Percentiles rank a stretch among this genome's conserved stretches.
These are phyloP conservation scores for Aspergillus baeticus DNA, from an alignment of 495 filamentous ascomycete species.

Conservation along the genomic window DNA sequence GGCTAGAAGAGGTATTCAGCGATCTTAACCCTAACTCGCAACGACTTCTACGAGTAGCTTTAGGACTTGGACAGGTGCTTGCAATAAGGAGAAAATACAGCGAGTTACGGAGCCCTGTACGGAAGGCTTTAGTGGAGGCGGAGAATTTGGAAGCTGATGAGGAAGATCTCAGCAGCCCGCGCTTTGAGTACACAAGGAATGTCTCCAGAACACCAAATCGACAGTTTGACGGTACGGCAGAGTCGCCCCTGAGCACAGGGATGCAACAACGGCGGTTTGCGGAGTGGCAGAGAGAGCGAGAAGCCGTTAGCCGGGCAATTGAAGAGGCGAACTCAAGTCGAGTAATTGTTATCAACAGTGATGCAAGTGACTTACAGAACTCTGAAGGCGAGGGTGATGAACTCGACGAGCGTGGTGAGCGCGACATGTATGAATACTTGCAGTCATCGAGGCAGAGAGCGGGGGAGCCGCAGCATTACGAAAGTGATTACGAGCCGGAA, in stretches of 20 bases:
- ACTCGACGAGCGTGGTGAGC: neutral
- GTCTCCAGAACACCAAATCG: conserved; percentile 14
- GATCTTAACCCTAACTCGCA: conserved; percentile 44
- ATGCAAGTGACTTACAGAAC: conserved; percentile 24
- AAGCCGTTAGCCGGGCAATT: conserved; percentile 50
- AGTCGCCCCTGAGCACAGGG: conserved; percentile 15
- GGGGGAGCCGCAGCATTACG: conserved; percentile 3
- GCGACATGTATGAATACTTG: neutral
- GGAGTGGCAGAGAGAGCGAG: conserved; percentile 51
- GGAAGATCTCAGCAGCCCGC: conserved; percentile 7
- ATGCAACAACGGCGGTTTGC: conserved; percentile 35
- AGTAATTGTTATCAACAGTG: conserved; percentile 52
- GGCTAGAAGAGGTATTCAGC: conserved; percentile 42
- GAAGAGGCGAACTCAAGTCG: conserved; percentile 45
- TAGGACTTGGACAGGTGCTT: conserved; percentile 51
- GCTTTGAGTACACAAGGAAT: neutral
- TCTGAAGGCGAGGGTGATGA: neutral
- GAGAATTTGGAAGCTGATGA: conserved; percentile 1
- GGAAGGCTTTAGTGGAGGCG: neutral
- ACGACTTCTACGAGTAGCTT: conserved; percentile 42
- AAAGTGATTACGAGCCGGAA: neutral
- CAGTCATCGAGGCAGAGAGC: neutral
- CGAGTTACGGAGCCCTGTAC: conserved; percentile 13
- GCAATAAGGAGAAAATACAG: conserved; percentile 31
- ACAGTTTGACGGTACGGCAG: conserved; percentile 1